Evolutionary conservation across 139 green algal genomes (phyloP), one percentile per base, ranked within the genome.

Genomic region (Chlamydomonas sp.): DNA sequence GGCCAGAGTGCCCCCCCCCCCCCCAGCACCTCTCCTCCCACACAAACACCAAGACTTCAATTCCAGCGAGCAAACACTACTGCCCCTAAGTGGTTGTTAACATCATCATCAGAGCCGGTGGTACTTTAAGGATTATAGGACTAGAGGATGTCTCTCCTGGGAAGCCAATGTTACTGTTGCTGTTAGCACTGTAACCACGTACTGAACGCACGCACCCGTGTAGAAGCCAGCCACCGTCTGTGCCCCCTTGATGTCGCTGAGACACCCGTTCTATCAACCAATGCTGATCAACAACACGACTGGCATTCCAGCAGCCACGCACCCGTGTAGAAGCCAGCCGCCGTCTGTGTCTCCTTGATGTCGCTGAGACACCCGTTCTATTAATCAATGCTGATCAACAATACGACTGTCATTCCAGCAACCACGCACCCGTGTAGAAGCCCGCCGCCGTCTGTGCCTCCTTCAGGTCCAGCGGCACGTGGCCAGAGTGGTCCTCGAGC

Each of bases 401-500:
- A 54, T 54, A 20, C 16, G 13, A 26, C 16, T 54, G 16, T 47
- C 28, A 39, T 30, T 61, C 30, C 58, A n/a, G 26, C 20, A 34
- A 54, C 13, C 16, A 43, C 26, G 26, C 69, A 86, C 84, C 84
- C 54, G 86, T 93, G 63, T 89, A 90, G 31, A 94, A 73, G 54
- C 90, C 90, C 10, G 68, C 72, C 0, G 85, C 76, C 0, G 81
- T 84, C 62, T 83, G 66, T 1, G 86, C 84, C 0, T 75, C 24
- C 1, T 66, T 73, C 1, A 97, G 69, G 77, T 97, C 89, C 5
- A 97, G 68, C 0, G 87, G 87, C 60, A 97, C 58, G 0, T 76
- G 57, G 2, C 78, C 88, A 1, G 78, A 85, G 26, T 85, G 58
- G 75, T 97, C 91, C 66, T 97, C 92, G 1, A 97, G 72, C 35